Conservation (phyloP, 805 yeast species). For the Cyberlindnera sargentensis region DNA sequence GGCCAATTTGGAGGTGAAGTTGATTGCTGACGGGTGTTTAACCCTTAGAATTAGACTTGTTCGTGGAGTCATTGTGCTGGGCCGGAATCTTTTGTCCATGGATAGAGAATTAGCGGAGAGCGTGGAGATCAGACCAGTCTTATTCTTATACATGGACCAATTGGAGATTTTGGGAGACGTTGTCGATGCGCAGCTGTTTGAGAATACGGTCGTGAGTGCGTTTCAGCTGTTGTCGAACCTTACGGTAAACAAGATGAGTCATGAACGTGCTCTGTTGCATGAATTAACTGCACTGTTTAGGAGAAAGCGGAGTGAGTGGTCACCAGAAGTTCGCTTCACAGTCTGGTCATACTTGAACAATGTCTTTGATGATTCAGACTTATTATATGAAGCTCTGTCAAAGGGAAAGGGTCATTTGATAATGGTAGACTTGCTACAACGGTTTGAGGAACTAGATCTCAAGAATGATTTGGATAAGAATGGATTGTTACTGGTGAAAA, state of each 20-base stretch:
- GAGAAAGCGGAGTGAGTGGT: not conserved
- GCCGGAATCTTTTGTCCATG: slow-evolving; percentile 37
- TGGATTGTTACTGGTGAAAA: slow-evolving; percentile 20
- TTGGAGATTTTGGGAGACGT: not conserved
- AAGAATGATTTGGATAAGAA: slow-evolving; percentile 10
- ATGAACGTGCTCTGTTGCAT: slow-evolving; percentile 3
- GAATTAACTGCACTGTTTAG: slow-evolving; percentile 8
- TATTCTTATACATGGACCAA: not conserved
- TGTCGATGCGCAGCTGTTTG: not conserved
- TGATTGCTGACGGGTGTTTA: not conserved
- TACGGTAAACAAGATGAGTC: slow-evolving; percentile 6
- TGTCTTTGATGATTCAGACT: slow-evolving; percentile 10
- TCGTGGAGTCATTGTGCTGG: slow-evolving; percentile 42
- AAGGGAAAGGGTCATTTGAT: slow-evolving; percentile 14
- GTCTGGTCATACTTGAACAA: slow-evolving; percentile 11
- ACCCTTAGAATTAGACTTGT: slow-evolving; percentile 27
- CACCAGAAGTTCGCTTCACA: slow-evolving; percentile 5
- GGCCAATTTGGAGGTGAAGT: slow-evolving; percentile 4
- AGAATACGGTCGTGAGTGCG: slow-evolving; percentile 1
- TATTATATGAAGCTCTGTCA: slow-evolving; percentile 15
- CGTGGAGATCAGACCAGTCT: slow-evolving; percentile 3
- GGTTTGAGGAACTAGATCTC: slow-evolving; percentile 15
- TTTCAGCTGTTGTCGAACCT: slow-evolving; percentile 18
- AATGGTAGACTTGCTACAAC: slow-evolving; percentile 6
- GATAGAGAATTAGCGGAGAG: slow-evolving; percentile 25